Conservation (phyloP, 306 rosid genomes). For the Hippophae tibetana region DNA sequence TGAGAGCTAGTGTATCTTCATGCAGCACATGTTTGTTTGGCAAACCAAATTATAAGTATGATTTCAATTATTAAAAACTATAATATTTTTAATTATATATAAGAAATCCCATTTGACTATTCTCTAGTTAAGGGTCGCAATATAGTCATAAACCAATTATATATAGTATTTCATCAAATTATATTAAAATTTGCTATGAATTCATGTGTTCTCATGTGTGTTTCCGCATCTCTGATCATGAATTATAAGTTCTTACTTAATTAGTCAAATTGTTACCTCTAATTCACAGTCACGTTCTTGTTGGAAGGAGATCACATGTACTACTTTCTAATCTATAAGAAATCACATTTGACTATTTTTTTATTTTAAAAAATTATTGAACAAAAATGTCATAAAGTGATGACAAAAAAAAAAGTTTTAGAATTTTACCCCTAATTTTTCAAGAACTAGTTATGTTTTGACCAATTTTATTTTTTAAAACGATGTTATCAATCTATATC, state of each 20-base stretch:
- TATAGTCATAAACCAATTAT: slow-evolving; percentile 13
- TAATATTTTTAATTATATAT: neutral
- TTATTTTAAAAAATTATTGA: no score
- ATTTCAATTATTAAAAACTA: neutral
- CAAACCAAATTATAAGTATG: slow-evolving; percentile 14
- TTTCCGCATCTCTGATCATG: slow-evolving; percentile 27
- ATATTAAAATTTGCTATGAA: neutral
- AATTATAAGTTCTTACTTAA: no score
- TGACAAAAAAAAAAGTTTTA: no score
- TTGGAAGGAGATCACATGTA: no score
- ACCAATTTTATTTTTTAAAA: no score
- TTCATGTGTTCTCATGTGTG: slow-evolving; percentile 76
- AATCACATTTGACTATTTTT: neutral
- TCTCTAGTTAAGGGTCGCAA: slow-evolving; percentile 23
- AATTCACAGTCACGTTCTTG: no score
- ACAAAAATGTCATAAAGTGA: no score
- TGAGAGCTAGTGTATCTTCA: slow-evolving; percentile 13
- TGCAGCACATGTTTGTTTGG: slow-evolving; percentile 42
- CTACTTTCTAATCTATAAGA: no score
- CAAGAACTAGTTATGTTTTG: no score
- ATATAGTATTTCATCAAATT: slow-evolving; percentile 21
- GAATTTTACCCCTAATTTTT: no score
- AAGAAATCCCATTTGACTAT: slow-evolving; percentile 12
- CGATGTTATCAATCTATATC: no score
- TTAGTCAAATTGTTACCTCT: no score